phyloP scores from a whole-genome alignment of 2,329 filamentous ascomycete genomes.

The Monosporascus sp. region DNA sequence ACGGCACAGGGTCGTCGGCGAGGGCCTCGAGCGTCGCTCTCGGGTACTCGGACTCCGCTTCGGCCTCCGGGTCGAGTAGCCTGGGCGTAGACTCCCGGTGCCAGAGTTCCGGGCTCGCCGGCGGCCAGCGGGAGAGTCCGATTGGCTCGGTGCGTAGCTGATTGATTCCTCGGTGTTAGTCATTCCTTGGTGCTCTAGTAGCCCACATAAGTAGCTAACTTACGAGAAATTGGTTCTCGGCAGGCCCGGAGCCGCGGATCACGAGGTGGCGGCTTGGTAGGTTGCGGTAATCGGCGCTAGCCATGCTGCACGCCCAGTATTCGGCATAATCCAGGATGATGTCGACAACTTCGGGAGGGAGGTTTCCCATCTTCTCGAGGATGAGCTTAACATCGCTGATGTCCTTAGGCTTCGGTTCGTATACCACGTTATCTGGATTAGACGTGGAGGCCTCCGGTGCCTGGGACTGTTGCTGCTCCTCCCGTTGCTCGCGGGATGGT shows the following conservation, averaged over 20 bases:
- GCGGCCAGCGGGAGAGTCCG: constrained; percentile 29
- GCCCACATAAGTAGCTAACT: constrained; percentile 9
- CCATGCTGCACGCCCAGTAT: constrained; percentile 53
- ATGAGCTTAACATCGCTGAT: constrained; percentile 44
- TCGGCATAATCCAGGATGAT: constrained; percentile 54
- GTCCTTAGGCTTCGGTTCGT: constrained; percentile 31
- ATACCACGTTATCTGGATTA: constrained; percentile 5
- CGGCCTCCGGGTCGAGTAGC: constrained; percentile 8
- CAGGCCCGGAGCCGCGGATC: constrained; percentile 11
- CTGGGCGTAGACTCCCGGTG: constrained; percentile 2
- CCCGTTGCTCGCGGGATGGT: neutral
- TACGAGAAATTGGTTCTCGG: constrained; percentile 38
- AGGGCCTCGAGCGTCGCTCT: constrained; percentile 30
- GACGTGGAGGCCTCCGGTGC: constrained; percentile 1
- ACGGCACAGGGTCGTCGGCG: constrained; percentile 33
- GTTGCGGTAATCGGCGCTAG: constrained; percentile 24
- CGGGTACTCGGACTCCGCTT: constrained; percentile 25
- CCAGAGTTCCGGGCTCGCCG: constrained; percentile 18
- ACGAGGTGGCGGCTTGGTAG: constrained; percentile 2
- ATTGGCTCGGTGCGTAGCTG: constrained; percentile 37
- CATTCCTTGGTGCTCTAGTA: neutral
- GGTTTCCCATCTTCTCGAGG: constrained; percentile 34
- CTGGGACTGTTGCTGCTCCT: neutral
- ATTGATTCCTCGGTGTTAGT: neutral
- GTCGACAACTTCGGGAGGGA: constrained; percentile 53